These are phyloP conservation scores for Phlebiopsis gigantea DNA, from an alignment of 768 basidiomycete species.

Conservation along the genomic window DNA sequence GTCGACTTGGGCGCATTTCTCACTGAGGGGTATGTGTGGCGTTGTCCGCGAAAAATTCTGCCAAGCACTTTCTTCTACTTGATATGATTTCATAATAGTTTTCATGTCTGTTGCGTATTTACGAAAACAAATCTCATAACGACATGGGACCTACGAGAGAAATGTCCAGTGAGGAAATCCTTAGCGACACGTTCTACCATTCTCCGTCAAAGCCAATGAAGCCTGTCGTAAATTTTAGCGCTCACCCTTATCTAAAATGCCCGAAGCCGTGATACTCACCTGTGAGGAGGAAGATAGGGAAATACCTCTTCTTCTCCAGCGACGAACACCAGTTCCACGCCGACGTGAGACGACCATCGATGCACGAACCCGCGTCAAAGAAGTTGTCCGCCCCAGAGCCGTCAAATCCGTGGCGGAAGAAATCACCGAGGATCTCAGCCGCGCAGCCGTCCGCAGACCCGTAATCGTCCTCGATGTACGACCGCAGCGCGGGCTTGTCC, in stretches of 20 bases:
- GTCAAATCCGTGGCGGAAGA: slow-evolving; percentile 86
- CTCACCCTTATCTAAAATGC: neutral
- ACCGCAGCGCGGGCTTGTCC: slow-evolving; percentile 62
- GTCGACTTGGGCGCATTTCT: no score
- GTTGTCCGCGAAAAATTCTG: no score
- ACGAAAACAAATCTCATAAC: no score
- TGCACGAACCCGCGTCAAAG: slow-evolving; percentile 78
- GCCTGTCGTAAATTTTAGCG: slow-evolving; percentile 34
- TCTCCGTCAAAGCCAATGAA: slow-evolving; percentile 85
- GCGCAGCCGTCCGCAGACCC: slow-evolving; percentile 67
- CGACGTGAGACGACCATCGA: slow-evolving; percentile 81
- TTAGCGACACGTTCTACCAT: slow-evolving; percentile 65
- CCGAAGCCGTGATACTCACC: slow-evolving; percentile 37
- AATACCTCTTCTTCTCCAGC: slow-evolving; percentile 83
- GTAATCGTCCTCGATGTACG: slow-evolving; percentile 80
- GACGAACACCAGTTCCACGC: slow-evolving; percentile 91
- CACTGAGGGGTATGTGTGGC: no score
- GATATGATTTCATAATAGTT: no score
- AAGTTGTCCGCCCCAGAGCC: slow-evolving; percentile 90
- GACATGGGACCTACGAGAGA: no score
- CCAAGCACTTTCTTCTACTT: no score
- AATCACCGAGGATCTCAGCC: slow-evolving; percentile 73
- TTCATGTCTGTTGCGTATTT: no score
- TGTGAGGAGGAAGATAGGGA: slow-evolving; percentile 71
- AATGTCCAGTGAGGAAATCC: no score